Percentiles rank a stretch among this genome's conserved stretches.
phyloP scores from a whole-genome alignment of 495 filamentous ascomycete species.

The Tuber melanosporum region DNA sequence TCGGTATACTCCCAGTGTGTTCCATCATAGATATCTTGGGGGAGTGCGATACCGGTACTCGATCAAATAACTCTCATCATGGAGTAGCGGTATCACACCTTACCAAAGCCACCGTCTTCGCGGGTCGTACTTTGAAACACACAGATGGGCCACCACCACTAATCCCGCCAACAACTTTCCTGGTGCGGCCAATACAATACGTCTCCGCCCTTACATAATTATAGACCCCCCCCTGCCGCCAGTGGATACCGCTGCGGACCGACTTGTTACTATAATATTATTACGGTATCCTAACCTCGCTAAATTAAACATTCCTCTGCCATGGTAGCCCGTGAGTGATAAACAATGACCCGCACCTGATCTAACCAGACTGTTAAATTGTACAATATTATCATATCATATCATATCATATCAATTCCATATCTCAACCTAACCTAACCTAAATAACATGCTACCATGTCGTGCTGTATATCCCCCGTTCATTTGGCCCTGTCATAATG shows the following conservation, averaged over 20 bases:
- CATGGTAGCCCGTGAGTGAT: constrained; percentile 1
- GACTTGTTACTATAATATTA: background rate
- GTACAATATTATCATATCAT: too few relatives aligned
- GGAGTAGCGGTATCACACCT: too few relatives aligned
- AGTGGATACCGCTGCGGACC: background rate
- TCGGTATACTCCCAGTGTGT: background rate
- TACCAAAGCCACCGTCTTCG: too few relatives aligned
- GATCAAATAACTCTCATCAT: too few relatives aligned
- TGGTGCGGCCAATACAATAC: too few relatives aligned
- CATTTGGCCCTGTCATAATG: background rate
- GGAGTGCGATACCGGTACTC: background rate
- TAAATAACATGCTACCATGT: background rate
- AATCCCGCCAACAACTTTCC: too few relatives aligned
- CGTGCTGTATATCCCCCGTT: background rate
- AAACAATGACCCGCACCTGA: background rate
- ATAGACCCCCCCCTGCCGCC: too few relatives aligned
- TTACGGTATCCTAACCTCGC: background rate
- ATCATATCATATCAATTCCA: background rate
- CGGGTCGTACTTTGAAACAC: too few relatives aligned
- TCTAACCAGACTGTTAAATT: background rate
- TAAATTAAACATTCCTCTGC: background rate
- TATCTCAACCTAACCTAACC: background rate
- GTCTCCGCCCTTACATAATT: too few relatives aligned
- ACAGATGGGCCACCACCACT: too few relatives aligned
- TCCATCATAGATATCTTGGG: background rate